Conservation (phyloP, 805 yeast species). For the Sugiyamaella americana region DNA sequence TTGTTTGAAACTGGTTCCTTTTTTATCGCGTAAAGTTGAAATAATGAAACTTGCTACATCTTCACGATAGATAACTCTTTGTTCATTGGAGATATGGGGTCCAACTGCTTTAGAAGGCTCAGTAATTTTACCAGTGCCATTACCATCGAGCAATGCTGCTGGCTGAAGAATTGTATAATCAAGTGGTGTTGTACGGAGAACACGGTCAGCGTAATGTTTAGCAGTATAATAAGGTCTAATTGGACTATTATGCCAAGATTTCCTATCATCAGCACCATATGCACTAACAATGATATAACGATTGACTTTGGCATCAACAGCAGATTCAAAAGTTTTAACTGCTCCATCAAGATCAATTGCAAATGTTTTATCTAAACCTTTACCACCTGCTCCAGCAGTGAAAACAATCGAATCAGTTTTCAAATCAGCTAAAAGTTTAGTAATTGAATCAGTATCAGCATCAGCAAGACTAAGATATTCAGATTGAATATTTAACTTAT, state of each 20-base stretch:
- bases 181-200: conserved; percentile 36
- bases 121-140: conserved; percentile 40
- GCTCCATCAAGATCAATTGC: conserved; percentile 60
- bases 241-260: conserved; percentile 37
- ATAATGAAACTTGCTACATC: conserved; percentile 50
- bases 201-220: conserved; percentile 54
- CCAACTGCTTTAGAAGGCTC: conserved; percentile 29
- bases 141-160: conserved; percentile 38
- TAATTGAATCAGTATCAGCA: conserved; percentile 33
- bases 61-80: conserved; percentile 36
- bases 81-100: conserved; percentile 3
- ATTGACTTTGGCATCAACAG: conserved; percentile 38
- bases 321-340: conserved; percentile 50
- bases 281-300: conserved; percentile 54
- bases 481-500: conserved; percentile 33
- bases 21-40: conserved; percentile 29
- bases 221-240: conserved; percentile 50
- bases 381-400: conserved; percentile 60
- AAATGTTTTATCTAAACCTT: conserved; percentile 40
- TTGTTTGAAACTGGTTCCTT: conserved; percentile 37
- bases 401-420: conserved; percentile 49
- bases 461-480: conserved; percentile 36
- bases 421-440: conserved; percentile 36
- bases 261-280: conserved; percentile 46
- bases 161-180: conserved; percentile 58